These are phyloP conservation scores for Solanum phureja DNA, from an alignment of 257 asterid genomes.

Conservation along the genomic window DNA sequence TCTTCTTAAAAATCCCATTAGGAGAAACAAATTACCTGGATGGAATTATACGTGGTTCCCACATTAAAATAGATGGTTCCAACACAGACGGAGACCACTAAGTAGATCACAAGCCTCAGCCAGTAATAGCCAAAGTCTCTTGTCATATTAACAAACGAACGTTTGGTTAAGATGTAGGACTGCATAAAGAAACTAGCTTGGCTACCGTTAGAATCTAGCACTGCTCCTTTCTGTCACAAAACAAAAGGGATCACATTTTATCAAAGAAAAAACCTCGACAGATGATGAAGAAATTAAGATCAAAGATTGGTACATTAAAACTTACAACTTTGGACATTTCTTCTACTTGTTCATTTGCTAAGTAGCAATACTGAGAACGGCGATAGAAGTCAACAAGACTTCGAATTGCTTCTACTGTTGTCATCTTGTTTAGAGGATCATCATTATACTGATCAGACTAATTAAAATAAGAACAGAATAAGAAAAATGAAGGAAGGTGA, in stretches of 20 bases:
- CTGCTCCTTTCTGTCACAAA: no score
- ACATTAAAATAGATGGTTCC: slow-evolving; percentile 32
- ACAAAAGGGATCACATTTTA: background rate
- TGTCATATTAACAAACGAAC: no score
- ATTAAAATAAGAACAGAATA: background rate
- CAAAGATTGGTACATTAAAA: background rate
- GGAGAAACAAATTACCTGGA: no score
- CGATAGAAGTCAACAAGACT: slow-evolving; percentile 47
- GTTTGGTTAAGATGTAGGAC: no score
- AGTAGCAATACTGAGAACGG: slow-evolving; percentile 44
- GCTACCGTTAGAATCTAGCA: no score
- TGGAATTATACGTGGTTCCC: slow-evolving; percentile 28
- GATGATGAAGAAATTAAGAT: background rate
- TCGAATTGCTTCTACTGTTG: slow-evolving; percentile 73
- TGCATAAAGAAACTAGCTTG: no score
- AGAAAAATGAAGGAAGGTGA: background rate
- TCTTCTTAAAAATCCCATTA: no score
- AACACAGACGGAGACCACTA: no score
- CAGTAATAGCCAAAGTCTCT: no score
- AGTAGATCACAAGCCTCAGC: no score
- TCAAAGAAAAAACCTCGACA: background rate
- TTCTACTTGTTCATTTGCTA: slow-evolving; percentile 42
- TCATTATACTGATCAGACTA: slow-evolving; percentile 63
- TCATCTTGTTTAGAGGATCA: slow-evolving; percentile 82
- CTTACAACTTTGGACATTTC: slow-evolving; percentile 84